Percentiles rank a stretch among this genome's conserved stretches.
phyloP scores from a whole-genome alignment of 2,329 filamentous ascomycete species.

The Colletotrichum caudatum region DNA sequence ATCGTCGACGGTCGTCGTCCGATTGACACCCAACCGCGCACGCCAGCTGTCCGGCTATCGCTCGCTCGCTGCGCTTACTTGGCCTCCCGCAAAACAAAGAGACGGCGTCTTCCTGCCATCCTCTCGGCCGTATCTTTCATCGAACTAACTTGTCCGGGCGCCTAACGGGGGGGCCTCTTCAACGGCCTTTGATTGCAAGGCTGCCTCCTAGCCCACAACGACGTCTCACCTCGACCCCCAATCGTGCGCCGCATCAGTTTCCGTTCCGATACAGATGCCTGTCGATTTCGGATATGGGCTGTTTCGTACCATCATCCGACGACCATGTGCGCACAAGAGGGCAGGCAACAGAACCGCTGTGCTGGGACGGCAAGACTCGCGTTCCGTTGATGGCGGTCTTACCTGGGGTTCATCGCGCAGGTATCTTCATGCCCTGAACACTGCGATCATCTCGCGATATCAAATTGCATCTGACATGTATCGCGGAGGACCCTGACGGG shows the following conservation, averaged over 20 bases:
- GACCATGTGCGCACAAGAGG: neutral
- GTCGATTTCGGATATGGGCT: conserved; percentile 7
- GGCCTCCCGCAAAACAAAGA: conserved; percentile 38
- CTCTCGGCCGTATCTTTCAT: conserved; percentile 39
- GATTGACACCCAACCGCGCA: conserved; percentile 25
- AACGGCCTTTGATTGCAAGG: conserved; percentile 33
- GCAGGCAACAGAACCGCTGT: neutral
- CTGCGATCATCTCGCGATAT: conserved; percentile 6
- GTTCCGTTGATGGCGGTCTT: conserved; percentile 1
- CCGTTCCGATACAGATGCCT: conserved; percentile 26
- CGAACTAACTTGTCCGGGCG: conserved; percentile 19
- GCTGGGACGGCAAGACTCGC: neutral
- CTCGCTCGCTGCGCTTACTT: conserved; percentile 37
- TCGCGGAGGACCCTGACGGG: conserved; percentile 6
- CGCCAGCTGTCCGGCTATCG: conserved; percentile 13
- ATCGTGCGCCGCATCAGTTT: conserved; percentile 20
- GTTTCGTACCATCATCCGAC: neutral
- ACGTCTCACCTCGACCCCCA: conserved; percentile 10
- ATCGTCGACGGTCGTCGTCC: conserved; percentile 20
- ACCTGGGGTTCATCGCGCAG: neutral
- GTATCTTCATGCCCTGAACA: neutral
- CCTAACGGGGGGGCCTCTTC: conserved; percentile 36
- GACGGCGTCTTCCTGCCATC: conserved; percentile 38
- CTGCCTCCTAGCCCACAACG: conserved; percentile 19
- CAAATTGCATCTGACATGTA: conserved; percentile 1